A percentile compares a stretch with the other conserved stretches of the same genome.
These are phyloP conservation scores for Cryptosporidium viatorum DNA, from an alignment of 169 alveolate genomes.

Conservation along the genomic window DNA sequence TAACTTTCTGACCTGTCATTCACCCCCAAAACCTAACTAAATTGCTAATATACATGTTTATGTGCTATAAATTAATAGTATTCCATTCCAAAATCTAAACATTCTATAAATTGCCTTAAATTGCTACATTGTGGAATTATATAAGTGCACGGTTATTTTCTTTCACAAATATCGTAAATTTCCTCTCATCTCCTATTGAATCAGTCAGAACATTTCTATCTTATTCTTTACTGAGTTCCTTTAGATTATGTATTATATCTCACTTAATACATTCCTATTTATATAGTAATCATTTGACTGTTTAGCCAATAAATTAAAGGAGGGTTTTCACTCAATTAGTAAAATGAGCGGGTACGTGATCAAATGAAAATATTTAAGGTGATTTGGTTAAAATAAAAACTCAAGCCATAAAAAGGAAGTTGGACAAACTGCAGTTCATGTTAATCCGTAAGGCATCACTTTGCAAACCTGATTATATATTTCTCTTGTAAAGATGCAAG, in stretches of 20 bases:
- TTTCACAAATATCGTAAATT: no score
- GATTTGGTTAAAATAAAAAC: neutral
- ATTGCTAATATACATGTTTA: no score
- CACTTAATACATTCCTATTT: neutral
- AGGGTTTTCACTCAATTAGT: neutral
- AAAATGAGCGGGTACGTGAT: conserved; percentile 23
- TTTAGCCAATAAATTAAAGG: neutral
- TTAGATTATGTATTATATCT: neutral
- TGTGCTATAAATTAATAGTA: no score
- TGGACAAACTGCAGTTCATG: conserved; percentile 7
- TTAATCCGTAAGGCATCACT: neutral
- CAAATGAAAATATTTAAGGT: neutral
- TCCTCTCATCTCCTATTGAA: neutral
- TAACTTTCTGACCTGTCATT: no score
- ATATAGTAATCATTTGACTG: neutral
- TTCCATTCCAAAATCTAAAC: neutral
- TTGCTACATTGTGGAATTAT: neutral
- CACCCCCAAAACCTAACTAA: neutral
- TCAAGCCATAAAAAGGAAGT: neutral
- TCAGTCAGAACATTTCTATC: neutral
- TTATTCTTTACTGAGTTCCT: neutral
- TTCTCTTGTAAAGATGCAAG: conserved; percentile 27
- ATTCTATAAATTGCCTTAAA: no score
- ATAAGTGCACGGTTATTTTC: no score
- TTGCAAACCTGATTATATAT: neutral